Evolutionary conservation across 2,329 filamentous ascomycete species (phyloP).

Genomic region (Drechslerella dactyloides): DNA sequence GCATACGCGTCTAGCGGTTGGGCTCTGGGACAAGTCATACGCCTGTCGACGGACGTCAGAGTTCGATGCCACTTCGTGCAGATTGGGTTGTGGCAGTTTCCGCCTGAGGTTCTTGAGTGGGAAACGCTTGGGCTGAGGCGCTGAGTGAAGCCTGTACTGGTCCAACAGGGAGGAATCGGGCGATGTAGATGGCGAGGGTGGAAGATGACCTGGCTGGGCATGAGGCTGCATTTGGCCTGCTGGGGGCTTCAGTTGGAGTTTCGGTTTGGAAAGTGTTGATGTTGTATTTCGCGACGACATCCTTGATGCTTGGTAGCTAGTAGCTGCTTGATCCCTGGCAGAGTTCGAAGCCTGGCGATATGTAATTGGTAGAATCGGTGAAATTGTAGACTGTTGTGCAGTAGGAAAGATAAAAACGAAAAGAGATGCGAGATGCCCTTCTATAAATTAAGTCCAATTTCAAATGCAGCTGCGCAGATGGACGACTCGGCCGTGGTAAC

Average conservation of each 20-base stretch:
- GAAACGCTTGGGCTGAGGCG: slow-evolving; percentile 26
- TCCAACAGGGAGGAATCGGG: slow-evolving; percentile 38
- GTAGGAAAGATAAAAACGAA: slow-evolving; percentile 7
- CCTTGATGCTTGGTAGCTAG: slow-evolving; percentile 1
- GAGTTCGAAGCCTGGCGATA: background rate
- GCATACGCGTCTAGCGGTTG: too few species aligned
- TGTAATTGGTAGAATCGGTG: background rate
- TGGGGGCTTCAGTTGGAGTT: slow-evolving; percentile 2
- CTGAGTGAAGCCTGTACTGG: slow-evolving; percentile 16
- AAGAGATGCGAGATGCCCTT: slow-evolving; percentile 10
- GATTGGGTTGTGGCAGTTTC: slow-evolving; percentile 34
- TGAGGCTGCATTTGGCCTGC: slow-evolving; percentile 18
- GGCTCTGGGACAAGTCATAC: background rate
- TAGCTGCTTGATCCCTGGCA: too few species aligned
- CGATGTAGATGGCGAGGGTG: slow-evolving; percentile 36
- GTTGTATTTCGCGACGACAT: slow-evolving; percentile 40
- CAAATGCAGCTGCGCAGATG: background rate
- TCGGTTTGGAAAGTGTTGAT: slow-evolving; percentile 28
- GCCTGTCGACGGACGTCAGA: slow-evolving; percentile 9
- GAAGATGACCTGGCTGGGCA: slow-evolving; percentile 19
- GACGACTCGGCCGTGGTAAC: too few species aligned
- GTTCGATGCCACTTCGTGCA: slow-evolving; percentile 33
- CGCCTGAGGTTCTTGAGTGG: slow-evolving; percentile 39
- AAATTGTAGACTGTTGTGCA: background rate
- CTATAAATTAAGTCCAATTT: slow-evolving; percentile 12